phyloP scores from a whole-genome alignment of 148 eudicot genomes.

The Vaccinium vitisidaea region DNA sequence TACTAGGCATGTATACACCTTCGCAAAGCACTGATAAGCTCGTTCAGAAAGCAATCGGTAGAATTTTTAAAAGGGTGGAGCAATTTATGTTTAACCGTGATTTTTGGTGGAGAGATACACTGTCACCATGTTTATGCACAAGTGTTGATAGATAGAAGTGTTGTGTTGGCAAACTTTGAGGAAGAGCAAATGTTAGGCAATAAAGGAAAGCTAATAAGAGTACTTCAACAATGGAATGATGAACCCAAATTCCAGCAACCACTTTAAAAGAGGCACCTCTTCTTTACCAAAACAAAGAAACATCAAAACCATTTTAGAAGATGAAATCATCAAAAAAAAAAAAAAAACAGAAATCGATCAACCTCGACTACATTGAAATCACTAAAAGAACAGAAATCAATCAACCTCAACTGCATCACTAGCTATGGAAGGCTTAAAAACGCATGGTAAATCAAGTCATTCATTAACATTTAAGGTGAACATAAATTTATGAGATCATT shows the following conservation, averaged over 20 bases:
- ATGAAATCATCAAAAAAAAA: background rate
- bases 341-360: background rate
- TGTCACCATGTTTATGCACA: background rate
- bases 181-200: background rate
- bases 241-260: background rate
- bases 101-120: background rate
- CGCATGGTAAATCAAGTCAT: background rate
- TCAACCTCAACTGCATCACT: conserved; percentile 15
- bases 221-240: background rate
- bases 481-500: background rate
- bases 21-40: background rate
- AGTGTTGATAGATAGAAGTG: background rate
- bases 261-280: background rate
- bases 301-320: background rate
- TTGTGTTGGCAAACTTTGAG: background rate
- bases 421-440: background rate
- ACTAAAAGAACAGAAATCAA: background rate
- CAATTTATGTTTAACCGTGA: background rate
- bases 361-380: background rate
- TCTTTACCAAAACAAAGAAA: background rate
- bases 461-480: background rate
- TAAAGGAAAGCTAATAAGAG: background rate
- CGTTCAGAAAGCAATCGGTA: background rate
- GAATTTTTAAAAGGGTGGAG: background rate
- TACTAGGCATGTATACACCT: background rate